Evolutionary conservation across 2,329 filamentous ascomycete genomes (phyloP).

Genomic region (Talaromyces rugulosus): DNA sequence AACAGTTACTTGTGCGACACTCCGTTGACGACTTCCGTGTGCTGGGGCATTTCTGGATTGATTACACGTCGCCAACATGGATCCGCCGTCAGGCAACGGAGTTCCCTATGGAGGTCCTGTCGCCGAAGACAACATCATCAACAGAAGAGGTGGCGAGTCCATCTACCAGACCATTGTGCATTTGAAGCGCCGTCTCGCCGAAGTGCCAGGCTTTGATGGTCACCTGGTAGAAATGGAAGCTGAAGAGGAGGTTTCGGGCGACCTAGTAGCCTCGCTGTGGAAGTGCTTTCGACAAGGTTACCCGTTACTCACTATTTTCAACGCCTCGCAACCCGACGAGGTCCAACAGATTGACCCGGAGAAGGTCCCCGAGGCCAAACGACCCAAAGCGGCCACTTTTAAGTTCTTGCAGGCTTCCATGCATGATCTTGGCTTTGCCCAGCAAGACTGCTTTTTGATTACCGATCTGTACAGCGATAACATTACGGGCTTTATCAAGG

Average conservation of each 20-base stretch:
- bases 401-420: conserved; percentile 89
- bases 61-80: conserved; percentile 25
- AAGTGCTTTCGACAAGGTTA: conserved; percentile 76
- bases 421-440: conserved; percentile 71
- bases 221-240: conserved; percentile 70
- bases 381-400: conserved; percentile 82
- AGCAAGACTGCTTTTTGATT: conserved; percentile 85
- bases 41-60: conserved; percentile 8
- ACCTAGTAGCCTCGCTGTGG: conserved; percentile 90
- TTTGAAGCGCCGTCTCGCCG: conserved; percentile 73
- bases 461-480: conserved; percentile 89
- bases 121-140: conserved; percentile 91
- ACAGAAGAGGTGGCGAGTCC: conserved; percentile 90
- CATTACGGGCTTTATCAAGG: conserved; percentile 96
- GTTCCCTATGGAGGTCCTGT: conserved; percentile 47
- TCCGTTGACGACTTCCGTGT: conserved; percentile 13
- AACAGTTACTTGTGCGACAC: conserved; percentile 10
- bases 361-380: conserved; percentile 64
- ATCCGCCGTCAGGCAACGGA: conserved; percentile 29
- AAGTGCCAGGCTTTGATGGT: conserved; percentile 77
- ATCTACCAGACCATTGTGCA: conserved; percentile 93
- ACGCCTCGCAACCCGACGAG: conserved; percentile 68
- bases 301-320: conserved; percentile 85
- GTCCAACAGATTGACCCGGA: conserved; percentile 64
- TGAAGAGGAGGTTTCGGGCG: conserved; percentile 60